Conservation (phyloP, 2,329 filamentous ascomycete genomes). For the Aureobasidium mangrovei region DNA sequence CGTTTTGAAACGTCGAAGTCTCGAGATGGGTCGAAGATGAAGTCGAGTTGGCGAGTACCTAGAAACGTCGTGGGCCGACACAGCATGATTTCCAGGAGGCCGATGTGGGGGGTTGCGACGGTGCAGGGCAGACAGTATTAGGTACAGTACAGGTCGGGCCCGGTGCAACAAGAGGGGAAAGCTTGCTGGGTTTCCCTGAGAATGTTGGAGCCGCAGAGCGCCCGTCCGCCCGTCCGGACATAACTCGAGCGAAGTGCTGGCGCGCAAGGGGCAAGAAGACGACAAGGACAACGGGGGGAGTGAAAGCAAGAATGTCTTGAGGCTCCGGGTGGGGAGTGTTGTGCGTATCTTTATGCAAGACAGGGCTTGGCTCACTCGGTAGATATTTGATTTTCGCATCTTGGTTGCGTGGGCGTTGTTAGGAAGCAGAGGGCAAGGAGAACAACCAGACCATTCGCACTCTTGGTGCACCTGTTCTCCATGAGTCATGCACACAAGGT, state of each 20-base stretch:
- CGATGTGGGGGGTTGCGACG: background rate
- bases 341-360: background rate
- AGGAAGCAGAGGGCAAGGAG: background rate
- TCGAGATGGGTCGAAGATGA: background rate
- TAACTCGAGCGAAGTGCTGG: background rate
- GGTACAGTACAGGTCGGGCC: too few relatives aligned
- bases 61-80: background rate
- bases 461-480: too few relatives aligned
- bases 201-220: constrained; percentile 1
- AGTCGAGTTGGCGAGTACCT: background rate
- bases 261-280: background rate
- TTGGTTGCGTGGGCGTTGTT: background rate
- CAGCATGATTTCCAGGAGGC: background rate
- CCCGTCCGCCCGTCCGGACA: background rate
- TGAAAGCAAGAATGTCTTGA: constrained; percentile 1
- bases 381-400: background rate
- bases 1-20: background rate
- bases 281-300: background rate
- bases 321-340: constrained; percentile 2
- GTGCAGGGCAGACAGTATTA: background rate
- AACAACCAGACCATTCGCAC: background rate
- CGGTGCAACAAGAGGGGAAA: constrained; percentile 1
- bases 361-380: background rate
- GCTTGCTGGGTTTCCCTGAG: background rate
- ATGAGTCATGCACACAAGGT: too few relatives aligned